Conservation (phyloP, 257 asterid genomes). For the Petunia axillaris region DNA sequence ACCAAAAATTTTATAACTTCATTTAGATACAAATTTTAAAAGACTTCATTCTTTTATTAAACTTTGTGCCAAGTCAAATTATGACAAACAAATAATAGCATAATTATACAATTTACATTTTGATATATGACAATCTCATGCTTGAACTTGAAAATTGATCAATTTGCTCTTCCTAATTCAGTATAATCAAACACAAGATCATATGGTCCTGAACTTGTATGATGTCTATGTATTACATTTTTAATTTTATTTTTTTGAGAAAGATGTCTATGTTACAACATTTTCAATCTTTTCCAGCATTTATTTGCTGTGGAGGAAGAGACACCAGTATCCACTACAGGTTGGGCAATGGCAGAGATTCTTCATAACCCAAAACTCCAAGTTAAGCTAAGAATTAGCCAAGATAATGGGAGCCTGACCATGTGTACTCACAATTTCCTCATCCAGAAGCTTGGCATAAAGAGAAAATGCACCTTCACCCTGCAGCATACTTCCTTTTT, state of each 20-base stretch:
- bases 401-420: background rate
- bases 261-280: constrained; percentile 17
- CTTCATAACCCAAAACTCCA: background rate
- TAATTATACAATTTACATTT: no score
- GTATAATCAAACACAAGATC: background rate
- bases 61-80: no score
- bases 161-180: background rate
- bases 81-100: no score
- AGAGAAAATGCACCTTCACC: background rate
- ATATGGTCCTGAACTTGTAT: background rate
- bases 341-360: background rate
- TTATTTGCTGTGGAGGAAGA: background rate
- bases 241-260: no score
- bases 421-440: background rate
- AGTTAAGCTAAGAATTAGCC: background rate
- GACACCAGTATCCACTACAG: no score
- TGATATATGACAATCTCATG: no score
- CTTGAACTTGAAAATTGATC: no score
- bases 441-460: background rate
- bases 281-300: constrained; percentile 3
- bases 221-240: constrained; percentile 2
- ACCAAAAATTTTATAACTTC: no score
- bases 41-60: no score
- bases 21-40: no score
- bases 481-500: constrained; percentile 18